Base-by-base conservation (phyloP, 176 grass and related monocot species). In the Aegilops tauschii region DNA sequence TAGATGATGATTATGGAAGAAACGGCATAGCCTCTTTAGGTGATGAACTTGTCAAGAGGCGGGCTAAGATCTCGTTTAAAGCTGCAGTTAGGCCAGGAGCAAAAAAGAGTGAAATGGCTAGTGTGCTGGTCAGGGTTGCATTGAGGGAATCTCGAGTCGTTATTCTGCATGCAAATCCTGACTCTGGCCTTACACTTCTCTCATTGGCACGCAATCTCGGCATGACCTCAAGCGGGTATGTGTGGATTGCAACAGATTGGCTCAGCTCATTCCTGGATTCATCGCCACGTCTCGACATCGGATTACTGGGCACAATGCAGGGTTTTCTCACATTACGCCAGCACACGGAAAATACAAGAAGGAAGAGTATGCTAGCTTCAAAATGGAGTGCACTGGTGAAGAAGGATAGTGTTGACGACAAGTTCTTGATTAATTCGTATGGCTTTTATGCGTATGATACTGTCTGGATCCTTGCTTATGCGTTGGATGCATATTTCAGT, bases 191-290 rank as follows among this genome's bases (percentile, higher is more conserved):
- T 80, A 28, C 69, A 17, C 81, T 98, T 65, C 87, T 98, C 25
- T 82, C 82, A n/a, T 50, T 88, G 27, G 96, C 93, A 0, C 82
- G 89, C 18, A 87, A 84, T 84, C 90, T 98, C 18, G 88, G 83
- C n/a, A 98, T 95, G 96, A 90, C 86, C 80, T 83, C 88, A 21
- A 81, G 84, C 47, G 96, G 93, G n/a, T 98, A 98, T 79, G 96
- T 94, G 70, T 98, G 96, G 96, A 98, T 98, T 83, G 93, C 88
- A 69, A 95, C 93, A 63, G 96, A 98, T 86, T 98, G 96, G 93
- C 92, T 98, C 79, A 77, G 85, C 56, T 85, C 93, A 56, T 72
- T 76, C 27, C 67, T 98, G 2, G 96, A 98, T 82, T 90, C 96
- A 27, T 23, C 54, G n/a, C 29, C 1, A 36, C 84, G 62, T 82